Percentiles rank a stretch among this genome's conserved stretches.
Evolutionary conservation across 805 yeast species (phyloP).

Genomic region (Wickerhamomyces ciferrii): DNA sequence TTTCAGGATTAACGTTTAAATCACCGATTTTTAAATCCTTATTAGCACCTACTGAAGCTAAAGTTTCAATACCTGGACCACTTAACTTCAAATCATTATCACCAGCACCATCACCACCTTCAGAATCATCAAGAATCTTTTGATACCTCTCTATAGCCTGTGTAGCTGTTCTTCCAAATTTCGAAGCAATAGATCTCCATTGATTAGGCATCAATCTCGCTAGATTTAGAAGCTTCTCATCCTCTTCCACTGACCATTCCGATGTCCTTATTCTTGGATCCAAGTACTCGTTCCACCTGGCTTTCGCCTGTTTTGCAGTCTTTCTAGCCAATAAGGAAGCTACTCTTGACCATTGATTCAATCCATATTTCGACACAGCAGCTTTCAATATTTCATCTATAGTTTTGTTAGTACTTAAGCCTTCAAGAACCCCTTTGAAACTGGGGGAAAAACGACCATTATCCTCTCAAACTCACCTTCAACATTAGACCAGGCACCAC

Average conservation of each 20-base stretch:
- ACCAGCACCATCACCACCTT: conserved; percentile 24
- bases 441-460: too few relatives aligned
- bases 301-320: conserved; percentile 87
- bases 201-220: conserved; percentile 81
- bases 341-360: conserved; percentile 92
- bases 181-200: conserved; percentile 87
- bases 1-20: conserved; percentile 67
- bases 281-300: conserved; percentile 87
- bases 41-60: conserved; percentile 30
- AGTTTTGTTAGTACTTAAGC: conserved; percentile 14
- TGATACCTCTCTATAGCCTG: conserved; percentile 86
- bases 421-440: not conserved
- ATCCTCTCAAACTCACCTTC: conserved; percentile 28
- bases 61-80: conserved; percentile 50
- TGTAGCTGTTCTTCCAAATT: conserved; percentile 79
- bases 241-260: conserved; percentile 76
- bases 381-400: conserved; percentile 81
- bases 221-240: conserved; percentile 58
- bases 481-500: conserved; percentile 84
- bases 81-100: conserved; percentile 30
- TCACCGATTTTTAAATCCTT: conserved; percentile 41
- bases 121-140: conserved; percentile 52
- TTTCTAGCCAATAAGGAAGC: conserved; percentile 81
- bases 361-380: conserved; percentile 88
- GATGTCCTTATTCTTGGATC: conserved; percentile 62